phyloP scores from a whole-genome alignment of 345 rosid genomes.

The Arabis alpina region DNA sequence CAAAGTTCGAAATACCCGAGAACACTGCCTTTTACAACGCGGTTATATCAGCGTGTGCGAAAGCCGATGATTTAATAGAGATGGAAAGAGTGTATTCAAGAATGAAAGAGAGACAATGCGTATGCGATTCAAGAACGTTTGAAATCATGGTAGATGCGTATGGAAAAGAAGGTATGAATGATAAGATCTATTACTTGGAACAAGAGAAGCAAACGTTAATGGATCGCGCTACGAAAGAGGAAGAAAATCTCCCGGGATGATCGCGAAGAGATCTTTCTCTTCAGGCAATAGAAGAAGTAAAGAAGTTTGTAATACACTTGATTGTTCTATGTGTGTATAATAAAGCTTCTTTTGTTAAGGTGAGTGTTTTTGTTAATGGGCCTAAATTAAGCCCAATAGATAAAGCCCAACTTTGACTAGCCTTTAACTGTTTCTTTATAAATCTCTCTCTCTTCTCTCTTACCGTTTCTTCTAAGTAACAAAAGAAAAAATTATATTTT shows the following conservation, averaged over 20 bases:
- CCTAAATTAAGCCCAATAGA: slow-evolving; percentile 22
- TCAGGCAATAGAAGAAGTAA: neutral
- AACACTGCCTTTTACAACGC: slow-evolving; percentile 70
- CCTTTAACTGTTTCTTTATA: slow-evolving; percentile 30
- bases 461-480: slow-evolving; percentile 33
- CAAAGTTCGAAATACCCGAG: slow-evolving; percentile 78
- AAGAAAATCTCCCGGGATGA: slow-evolving; percentile 35
- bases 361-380: neutral
- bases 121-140: slow-evolving; percentile 62
- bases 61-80: slow-evolving; percentile 83
- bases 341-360: slow-evolving; percentile 14
- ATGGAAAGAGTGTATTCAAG: slow-evolving; percentile 84
- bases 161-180: slow-evolving; percentile 75
- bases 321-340: slow-evolving; percentile 35
- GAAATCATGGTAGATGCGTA: slow-evolving; percentile 75
- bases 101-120: slow-evolving; percentile 77
- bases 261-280: neutral
- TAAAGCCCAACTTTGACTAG: slow-evolving; percentile 13
- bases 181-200: slow-evolving; percentile 77
- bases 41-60: slow-evolving; percentile 74
- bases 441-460: neutral
- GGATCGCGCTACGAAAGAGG: slow-evolving; percentile 21
- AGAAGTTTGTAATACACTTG: slow-evolving; percentile 33
- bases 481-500: slow-evolving; percentile 29
- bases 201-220: slow-evolving; percentile 54